Percentiles rank a stretch among this genome's conserved stretches.
Conservation (phyloP, 495 filamentous ascomycete genomes). For the Penicillium mononematosum region DNA sequence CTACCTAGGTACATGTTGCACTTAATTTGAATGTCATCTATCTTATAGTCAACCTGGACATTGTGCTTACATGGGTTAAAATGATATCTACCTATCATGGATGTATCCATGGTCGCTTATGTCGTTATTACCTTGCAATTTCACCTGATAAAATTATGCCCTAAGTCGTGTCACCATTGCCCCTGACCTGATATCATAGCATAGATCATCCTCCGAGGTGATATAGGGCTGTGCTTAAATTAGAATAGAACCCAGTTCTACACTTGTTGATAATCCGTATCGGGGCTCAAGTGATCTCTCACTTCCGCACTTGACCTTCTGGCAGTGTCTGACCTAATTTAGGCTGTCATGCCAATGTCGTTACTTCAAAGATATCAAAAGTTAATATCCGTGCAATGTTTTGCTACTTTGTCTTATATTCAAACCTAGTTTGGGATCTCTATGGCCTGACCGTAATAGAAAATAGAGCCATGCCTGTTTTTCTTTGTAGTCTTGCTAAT, state of each 20-base stretch:
- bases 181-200: background rate
- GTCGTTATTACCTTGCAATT: background rate
- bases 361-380: background rate
- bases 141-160: background rate
- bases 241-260: background rate
- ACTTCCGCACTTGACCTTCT: background rate
- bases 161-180: background rate
- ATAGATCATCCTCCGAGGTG: background rate
- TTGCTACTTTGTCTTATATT: constrained; percentile 5
- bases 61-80: background rate
- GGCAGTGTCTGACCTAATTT: constrained; percentile 7
- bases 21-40: background rate
- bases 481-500: background rate
- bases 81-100: background rate
- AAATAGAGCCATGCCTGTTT: no score
- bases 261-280: background rate
- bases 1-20: background rate
- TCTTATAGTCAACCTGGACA: background rate
- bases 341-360: constrained; percentile 1
- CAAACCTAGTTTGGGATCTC: background rate
- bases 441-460: background rate
- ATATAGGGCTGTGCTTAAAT: background rate
- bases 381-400: background rate
- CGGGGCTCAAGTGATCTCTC: background rate
- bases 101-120: background rate